Evolutionary conservation across 257 asterid genomes (phyloP).

Genomic region (Ilex asprella): DNA sequence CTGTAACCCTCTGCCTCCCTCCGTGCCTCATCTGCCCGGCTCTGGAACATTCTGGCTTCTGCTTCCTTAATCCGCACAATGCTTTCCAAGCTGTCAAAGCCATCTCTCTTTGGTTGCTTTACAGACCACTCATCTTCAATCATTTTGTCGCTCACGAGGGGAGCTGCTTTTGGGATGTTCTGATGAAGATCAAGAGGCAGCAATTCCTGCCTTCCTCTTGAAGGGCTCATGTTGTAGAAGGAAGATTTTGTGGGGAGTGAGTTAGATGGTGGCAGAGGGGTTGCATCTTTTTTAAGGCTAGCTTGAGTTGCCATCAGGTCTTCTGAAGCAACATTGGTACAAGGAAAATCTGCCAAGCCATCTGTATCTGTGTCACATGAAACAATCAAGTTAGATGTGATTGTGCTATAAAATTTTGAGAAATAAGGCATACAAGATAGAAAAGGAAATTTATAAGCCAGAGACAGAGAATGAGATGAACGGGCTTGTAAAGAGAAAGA

Average conservation of each 20-base stretch:
- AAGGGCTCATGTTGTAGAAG: slow-evolving; percentile 45
- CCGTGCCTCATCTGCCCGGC: slow-evolving; percentile 70
- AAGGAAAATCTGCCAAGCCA: slow-evolving; percentile 37
- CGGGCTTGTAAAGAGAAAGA: too few relatives aligned
- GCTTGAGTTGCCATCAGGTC: slow-evolving; percentile 26
- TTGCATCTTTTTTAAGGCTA: slow-evolving; percentile 31
- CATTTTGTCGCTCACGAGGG: slow-evolving; percentile 30
- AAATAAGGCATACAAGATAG: too few relatives aligned
- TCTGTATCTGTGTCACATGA: slow-evolving; percentile 37
- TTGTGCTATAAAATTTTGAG: not conserved
- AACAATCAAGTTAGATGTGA: not conserved
- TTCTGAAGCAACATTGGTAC: slow-evolving; percentile 31
- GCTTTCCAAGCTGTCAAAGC: slow-evolving; percentile 69
- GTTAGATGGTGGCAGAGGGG: slow-evolving; percentile 29
- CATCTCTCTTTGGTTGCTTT: slow-evolving; percentile 56
- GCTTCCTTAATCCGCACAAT: slow-evolving; percentile 74
- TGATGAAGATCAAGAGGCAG: slow-evolving; percentile 33
- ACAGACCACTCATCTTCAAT: slow-evolving; percentile 89
- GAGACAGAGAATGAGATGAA: too few relatives aligned
- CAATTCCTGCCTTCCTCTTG: slow-evolving; percentile 29
- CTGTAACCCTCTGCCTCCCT: slow-evolving; percentile 58
- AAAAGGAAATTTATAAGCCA: too few relatives aligned
- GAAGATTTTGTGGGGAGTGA: slow-evolving; percentile 38
- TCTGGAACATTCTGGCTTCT: slow-evolving; percentile 84
- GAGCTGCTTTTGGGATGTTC: slow-evolving; percentile 22